Conservation (phyloP, 345 rosid genomes). For the Arabis alpina region DNA sequence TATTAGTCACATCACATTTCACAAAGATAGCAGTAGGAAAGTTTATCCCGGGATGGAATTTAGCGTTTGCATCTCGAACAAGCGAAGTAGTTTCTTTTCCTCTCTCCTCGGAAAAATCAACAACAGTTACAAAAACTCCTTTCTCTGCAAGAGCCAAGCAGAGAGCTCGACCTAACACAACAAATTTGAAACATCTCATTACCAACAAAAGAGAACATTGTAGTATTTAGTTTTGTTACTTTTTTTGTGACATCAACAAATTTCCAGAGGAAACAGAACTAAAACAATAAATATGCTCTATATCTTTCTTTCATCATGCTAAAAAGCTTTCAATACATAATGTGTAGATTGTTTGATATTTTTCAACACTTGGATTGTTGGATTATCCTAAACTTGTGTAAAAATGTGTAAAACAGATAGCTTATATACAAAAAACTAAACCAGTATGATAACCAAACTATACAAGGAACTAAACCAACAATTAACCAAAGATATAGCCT, state of each 20-base stretch:
- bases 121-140: constrained; percentile 78
- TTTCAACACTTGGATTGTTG: background rate
- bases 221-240: background rate
- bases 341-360: background rate
- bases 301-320: too few species aligned
- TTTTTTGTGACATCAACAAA: background rate
- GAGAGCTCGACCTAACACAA: constrained; percentile 72
- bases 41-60: constrained; percentile 60
- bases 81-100: constrained; percentile 71
- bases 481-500: too few species aligned
- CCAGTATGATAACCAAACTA: too few species aligned
- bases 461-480: too few species aligned
- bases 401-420: too few species aligned
- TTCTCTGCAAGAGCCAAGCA: constrained; percentile 79
- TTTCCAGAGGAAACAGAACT: background rate
- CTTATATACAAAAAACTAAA: too few species aligned
- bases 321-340: too few species aligned
- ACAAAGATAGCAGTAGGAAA: constrained; percentile 72
- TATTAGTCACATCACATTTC: constrained; percentile 71
- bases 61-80: constrained; percentile 55
- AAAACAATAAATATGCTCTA: too few species aligned
- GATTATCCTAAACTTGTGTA: too few species aligned
- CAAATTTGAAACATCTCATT: constrained; percentile 14
- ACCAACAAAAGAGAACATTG: background rate
- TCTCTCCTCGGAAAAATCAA: constrained; percentile 73